Evolutionary conservation across 352 stramenopile genomes (phyloP), one percentile per base, ranked within the genome.

Genomic region (Pythium periplocum): DNA sequence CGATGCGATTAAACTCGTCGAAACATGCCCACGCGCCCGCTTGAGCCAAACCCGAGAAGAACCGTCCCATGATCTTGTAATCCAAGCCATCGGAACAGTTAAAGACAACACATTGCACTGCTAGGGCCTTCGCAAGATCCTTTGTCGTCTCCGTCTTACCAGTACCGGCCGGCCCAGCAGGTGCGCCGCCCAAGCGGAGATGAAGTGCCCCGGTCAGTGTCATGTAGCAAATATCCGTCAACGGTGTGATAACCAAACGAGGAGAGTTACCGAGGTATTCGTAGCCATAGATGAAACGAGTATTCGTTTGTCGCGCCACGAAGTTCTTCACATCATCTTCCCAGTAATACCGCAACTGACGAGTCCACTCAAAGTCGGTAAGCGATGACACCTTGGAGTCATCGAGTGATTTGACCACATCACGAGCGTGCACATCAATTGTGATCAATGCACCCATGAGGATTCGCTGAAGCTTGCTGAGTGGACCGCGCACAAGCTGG

Each of bases 31-130:
- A 98, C 6, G 93, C 90, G 4, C 92, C 92, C 3, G 90, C 86
- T 54, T 98, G 91, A 2, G 91, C 92, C 0, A 98, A 68, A 11
- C 93, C 93, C 0, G 92, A 98, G 70, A 98, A 98, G 69, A 98
- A 98, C 0, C 93, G 68, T 0, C 93, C 93, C 93, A 98, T 98
- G 64, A 98, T 98, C 64, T 98, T 97, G 71, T 97, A 98, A 68
- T 98, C 92, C 36, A 98, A 66, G 6, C 90, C 89, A 45, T 98
- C 93, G 0, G 93, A 98, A 55, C 93, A 98, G 66, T 98, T 98
- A 55, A 98, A 98, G 5, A 98, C 93, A 40, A 98, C 93, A 49
- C 90, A 98, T 51, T 98, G 93, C 6, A 97, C 86, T 4, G 91
- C 93, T 9, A 98, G 64, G 1, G 93, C 92, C 61, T 98, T 98